Evolutionary conservation across 345 rosid genomes (phyloP), one percentile per base, ranked within the genome.

Genomic region (Isatis tinctoria): DNA sequence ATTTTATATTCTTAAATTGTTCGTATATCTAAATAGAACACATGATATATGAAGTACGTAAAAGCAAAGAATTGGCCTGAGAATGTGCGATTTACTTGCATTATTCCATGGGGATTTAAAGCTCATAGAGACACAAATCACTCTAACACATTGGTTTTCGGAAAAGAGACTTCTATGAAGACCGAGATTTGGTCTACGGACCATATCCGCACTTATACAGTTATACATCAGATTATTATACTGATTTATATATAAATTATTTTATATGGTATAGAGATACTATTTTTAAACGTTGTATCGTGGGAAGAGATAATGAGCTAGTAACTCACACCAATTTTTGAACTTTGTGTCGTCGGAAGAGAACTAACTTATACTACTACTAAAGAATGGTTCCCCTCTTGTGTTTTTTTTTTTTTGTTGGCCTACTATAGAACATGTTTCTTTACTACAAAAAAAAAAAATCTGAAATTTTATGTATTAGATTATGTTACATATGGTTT

Each of bases 121-220:
- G 39, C 56, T 70, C 16, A 64, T 64, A 70, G 80, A 64, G 72
- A 70, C 66, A 76, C 60, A 69, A 69, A 76, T 76, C 70, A 76
- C 70, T 60, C 45, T 40, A 75, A 26, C 51, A 57, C 80, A 65
- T 77, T 32, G 80, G 44, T 37, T 57, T 65, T 77, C 67, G 76
- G 14, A 24, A 77, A 77, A 77, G 80, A 70, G 47, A 68, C 65
- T 75, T 75, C 74, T 69, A 75, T 61, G 74, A 75, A 76, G 72
- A 64, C 80, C 80, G 33, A 64, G 76, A 77, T 70, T 70, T 70
- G 72, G 76, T 76, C 72, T 77, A 70, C 47, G 37, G 71, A 63
- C 72, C 67, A 77, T 70, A 76, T 37, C 72, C 67, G 64, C 61
- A 33, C 74, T 30, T 26, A 60, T 18, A 47, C 61, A 33, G 69